phyloP scores from a whole-genome alignment of 495 filamentous ascomycete species.

The Pseudevernia furfuracea region DNA sequence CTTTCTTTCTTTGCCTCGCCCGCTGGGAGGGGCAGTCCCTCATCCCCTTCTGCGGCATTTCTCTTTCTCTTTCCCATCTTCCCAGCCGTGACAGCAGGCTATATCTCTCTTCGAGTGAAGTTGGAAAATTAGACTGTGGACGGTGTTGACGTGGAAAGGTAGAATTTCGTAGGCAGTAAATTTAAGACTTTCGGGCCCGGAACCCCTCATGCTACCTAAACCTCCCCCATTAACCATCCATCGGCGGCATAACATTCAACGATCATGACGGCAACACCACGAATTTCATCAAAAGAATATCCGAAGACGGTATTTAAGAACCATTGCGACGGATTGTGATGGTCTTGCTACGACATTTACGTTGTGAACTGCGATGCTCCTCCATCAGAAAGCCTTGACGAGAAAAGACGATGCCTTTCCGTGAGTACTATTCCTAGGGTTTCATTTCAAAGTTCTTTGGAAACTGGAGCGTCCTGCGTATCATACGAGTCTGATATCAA shows the following conservation, averaged over 20 bases:
- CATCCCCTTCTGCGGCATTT: constrained; percentile 28
- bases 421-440: background rate
- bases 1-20: constrained; percentile 10
- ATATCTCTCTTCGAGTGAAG: background rate
- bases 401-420: constrained; percentile 30
- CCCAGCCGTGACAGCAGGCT: constrained; percentile 27
- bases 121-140: background rate
- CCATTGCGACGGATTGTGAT: constrained; percentile 6
- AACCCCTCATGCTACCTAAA: background rate
- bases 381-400: constrained; percentile 14
- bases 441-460: background rate
- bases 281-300: constrained; percentile 9
- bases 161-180: background rate
- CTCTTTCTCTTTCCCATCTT: constrained; percentile 28
- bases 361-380: constrained; percentile 16
- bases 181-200: background rate
- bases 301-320: background rate
- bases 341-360: constrained; percentile 10
- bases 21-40: background rate
- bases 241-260: constrained; percentile 11
- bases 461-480: background rate
- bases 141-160: background rate
- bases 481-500: constrained; percentile 24
- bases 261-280: constrained; percentile 14
- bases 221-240: no score